phyloP scores from a whole-genome alignment of 352 stramenopile species.

The Pythium insidiosum region DNA sequence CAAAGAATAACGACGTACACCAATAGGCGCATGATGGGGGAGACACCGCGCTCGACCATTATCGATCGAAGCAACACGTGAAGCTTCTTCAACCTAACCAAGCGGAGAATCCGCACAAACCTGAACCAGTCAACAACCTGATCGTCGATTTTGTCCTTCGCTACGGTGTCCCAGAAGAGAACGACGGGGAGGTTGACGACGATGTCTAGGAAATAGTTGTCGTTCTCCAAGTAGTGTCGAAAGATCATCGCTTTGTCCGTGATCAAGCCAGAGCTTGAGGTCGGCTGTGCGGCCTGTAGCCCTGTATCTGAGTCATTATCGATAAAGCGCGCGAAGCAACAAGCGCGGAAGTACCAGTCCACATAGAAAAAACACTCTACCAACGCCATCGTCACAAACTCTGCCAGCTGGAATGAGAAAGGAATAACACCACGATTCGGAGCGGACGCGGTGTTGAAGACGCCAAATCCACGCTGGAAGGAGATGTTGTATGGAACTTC shows the following conservation, averaged over 20 bases:
- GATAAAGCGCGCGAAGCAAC: constrained; percentile 32
- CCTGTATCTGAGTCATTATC: not conserved
- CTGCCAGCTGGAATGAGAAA: constrained; percentile 20
- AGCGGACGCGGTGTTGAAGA: constrained; percentile 4
- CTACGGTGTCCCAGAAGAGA: constrained; percentile 51
- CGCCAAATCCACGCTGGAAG: constrained; percentile 18
- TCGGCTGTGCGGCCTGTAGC: constrained; percentile 5
- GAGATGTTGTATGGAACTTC: constrained; percentile 23
- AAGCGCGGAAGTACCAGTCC: constrained; percentile 32
- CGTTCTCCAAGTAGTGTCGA: constrained; percentile 32
- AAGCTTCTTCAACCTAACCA: constrained; percentile 40
- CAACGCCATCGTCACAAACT: constrained; percentile 22
- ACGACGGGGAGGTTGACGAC: constrained; percentile 27
- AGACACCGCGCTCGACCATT: constrained; percentile 35
- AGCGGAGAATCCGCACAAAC: constrained; percentile 33
- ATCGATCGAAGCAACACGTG: constrained; percentile 25
- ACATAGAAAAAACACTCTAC: constrained; percentile 57
- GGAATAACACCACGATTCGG: constrained; percentile 23
- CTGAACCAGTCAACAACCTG: constrained; percentile 17
- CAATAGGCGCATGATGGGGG: constrained; percentile 30
- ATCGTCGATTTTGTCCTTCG: constrained; percentile 31
- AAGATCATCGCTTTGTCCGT: constrained; percentile 17
- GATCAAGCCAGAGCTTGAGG: constrained; percentile 8
- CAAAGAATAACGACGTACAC: constrained; percentile 44
- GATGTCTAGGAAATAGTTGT: constrained; percentile 24